These are phyloP conservation scores for Myriosclerotinia duriaeana DNA, from an alignment of 2,329 filamentous ascomycete species.

Conservation along the genomic window DNA sequence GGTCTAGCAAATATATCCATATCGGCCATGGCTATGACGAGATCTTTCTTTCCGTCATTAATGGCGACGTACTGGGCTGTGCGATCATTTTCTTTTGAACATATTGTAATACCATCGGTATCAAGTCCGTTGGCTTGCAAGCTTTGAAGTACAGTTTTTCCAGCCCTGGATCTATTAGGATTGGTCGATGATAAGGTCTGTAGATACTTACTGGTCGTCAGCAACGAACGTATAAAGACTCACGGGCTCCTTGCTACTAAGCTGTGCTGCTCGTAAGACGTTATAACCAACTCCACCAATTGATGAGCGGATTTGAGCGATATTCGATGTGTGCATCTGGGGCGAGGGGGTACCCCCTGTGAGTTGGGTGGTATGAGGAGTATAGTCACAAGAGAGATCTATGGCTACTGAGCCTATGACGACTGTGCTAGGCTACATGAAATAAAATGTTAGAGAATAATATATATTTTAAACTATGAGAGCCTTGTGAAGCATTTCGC, in stretches of 20 bases:
- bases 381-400: slow-evolving; percentile 81
- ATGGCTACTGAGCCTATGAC: slow-evolving; percentile 89
- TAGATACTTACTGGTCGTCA: slow-evolving; percentile 62
- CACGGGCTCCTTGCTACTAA: slow-evolving; percentile 63
- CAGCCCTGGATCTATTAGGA: slow-evolving; percentile 54
- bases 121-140: slow-evolving; percentile 65
- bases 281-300: slow-evolving; percentile 92
- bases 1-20: slow-evolving; percentile 63
- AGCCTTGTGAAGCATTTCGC: neutral
- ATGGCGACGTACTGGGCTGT: slow-evolving; percentile 92
- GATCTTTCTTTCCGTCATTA: slow-evolving; percentile 78
- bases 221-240: slow-evolving; percentile 76
- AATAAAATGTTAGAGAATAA: neutral
- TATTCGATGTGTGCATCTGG: slow-evolving; percentile 75
- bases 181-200: neutral
- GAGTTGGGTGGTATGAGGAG: slow-evolving; percentile 35
- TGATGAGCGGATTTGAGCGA: slow-evolving; percentile 74
- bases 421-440: slow-evolving; percentile 56
- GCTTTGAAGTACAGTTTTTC: slow-evolving; percentile 67
- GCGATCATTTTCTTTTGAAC: slow-evolving; percentile 42
- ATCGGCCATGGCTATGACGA: slow-evolving; percentile 92
- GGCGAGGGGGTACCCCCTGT: slow-evolving; percentile 40
- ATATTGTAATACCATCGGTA: slow-evolving; percentile 54
- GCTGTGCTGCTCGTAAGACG: slow-evolving; percentile 79
- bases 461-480: neutral